A percentile compares a stretch with the other conserved stretches of the same genome.
phyloP scores from a whole-genome alignment of 495 filamentous ascomycete species.

The Acidiella bohemica region DNA sequence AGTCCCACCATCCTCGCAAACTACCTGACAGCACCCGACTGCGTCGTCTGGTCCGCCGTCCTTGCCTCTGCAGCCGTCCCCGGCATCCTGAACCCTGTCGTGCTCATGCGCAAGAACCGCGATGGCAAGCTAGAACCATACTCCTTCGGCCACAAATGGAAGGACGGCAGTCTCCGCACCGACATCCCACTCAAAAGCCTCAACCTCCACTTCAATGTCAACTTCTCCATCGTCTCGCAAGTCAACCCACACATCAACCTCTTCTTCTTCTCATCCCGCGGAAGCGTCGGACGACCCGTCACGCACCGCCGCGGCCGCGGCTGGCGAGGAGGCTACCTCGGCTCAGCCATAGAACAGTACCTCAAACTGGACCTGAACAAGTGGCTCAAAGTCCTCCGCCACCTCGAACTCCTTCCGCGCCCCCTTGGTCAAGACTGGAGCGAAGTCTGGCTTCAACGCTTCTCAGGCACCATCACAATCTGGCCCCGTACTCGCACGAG shows the following conservation, averaged over 20 bases:
- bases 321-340: slow-evolving; percentile 90
- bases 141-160: slow-evolving; percentile 95
- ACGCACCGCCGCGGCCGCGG: slow-evolving; percentile 87
- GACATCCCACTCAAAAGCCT: slow-evolving; percentile 90
- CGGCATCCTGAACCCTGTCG: slow-evolving; percentile 89
- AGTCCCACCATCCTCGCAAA: slow-evolving; percentile 83
- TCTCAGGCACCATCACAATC: slow-evolving; percentile 88
- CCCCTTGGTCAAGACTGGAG: slow-evolving; percentile 93
- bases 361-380: slow-evolving; percentile 91
- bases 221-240: slow-evolving; percentile 89
- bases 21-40: slow-evolving; percentile 87
- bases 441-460: slow-evolving; percentile 87
- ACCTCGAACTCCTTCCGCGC: slow-evolving; percentile 80
- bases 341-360: slow-evolving; percentile 83
- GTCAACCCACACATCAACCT: slow-evolving; percentile 96
- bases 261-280: slow-evolving; percentile 93
- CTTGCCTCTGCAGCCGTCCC: slow-evolving; percentile 91
- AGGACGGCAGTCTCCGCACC: slow-evolving; percentile 83
- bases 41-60: slow-evolving; percentile 95
- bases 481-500: slow-evolving; percentile 65
- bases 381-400: slow-evolving; percentile 87
- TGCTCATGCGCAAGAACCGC: slow-evolving; percentile 84
- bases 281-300: slow-evolving; percentile 80
- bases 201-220: slow-evolving; percentile 94
- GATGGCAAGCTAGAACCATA: slow-evolving; percentile 68